Evolutionary conservation across 306 rosid genomes (phyloP), one percentile per base, ranked within the genome.

Genomic region (Citrullus colocynthis): DNA sequence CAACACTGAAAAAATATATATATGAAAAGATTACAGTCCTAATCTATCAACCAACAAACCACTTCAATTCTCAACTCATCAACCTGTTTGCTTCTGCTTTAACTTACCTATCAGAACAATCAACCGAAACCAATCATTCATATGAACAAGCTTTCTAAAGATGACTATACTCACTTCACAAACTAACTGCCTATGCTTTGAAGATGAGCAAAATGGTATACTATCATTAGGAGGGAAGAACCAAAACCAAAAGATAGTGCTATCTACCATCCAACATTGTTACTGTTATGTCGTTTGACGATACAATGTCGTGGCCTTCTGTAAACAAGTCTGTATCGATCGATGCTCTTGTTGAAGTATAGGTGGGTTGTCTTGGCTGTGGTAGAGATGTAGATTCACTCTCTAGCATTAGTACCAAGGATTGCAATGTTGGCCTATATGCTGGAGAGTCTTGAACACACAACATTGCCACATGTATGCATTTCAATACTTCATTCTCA

Each of bases 371-470:
- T 39, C 81, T 77, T 10, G 97, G 94, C 67, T 75, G 45, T 4
- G 90, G 96, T 61, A 91, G 96, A 81, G 73, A 79, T 32, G 86
- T 77, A 41, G 91, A 72, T 80, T 90, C 94, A 85, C 96, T 90
- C 81, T 91, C 97, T 74, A 93, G 86, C 97, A 90, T 89, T 78
- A 93, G 70, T 83, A 93, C 85, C 65, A 93, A 93, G 2, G 85
- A 49, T 0, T 97, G 83, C 97, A 93, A 87, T 63, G 81, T 88
- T 69, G 98, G 98, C 75, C 98, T 88, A 4, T 77, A 77, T 75
- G 82, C 82, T 71, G 97, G 91, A 41, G 88, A 89, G 84, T 93
- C 98, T 85, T 93, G 98, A 63, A 90, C 97, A 72, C 98, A 93
- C 64, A 93, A 49, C 87, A 93, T 79, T 78, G 88, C 98, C 6